A percentile compares a stretch with the other conserved stretches of the same genome.
phyloP scores from a whole-genome alignment of 768 basidiomycete species.

The Wakefieldia striispora region DNA sequence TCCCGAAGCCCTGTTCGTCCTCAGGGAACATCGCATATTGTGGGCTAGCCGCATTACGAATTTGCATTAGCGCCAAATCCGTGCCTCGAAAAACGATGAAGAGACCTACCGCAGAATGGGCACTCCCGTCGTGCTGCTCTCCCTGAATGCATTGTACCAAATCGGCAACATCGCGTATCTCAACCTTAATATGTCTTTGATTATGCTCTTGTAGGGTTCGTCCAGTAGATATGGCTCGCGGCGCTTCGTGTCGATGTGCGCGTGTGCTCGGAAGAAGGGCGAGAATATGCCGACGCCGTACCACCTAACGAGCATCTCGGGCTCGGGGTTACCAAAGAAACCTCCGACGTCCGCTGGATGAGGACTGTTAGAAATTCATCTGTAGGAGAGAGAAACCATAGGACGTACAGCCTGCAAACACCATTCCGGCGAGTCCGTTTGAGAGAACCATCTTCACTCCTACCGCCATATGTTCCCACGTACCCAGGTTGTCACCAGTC shows the following conservation, averaged over 20 bases:
- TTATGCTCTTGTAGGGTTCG: constrained; percentile 82
- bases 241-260: constrained; percentile 96
- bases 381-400: not conserved
- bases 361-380: not conserved
- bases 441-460: constrained; percentile 92
- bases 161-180: constrained; percentile 86
- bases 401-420: constrained; percentile 76
- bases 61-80: not conserved
- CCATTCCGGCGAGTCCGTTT: constrained; percentile 86
- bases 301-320: constrained; percentile 96
- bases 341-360: constrained; percentile 93
- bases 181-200: constrained; percentile 75
- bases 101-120: constrained; percentile 74
- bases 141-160: constrained; percentile 98
- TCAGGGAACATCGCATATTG: constrained; percentile 94
- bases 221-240: constrained; percentile 93
- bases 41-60: constrained; percentile 56
- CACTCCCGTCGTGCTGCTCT: constrained; percentile 75
- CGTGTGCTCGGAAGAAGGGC: constrained; percentile 98
- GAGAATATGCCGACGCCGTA: constrained; percentile 94
- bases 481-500: constrained; percentile 98
- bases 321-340: constrained; percentile 95
- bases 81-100: not conserved
- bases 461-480: constrained; percentile 96
- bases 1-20: constrained; percentile 77